Evolutionary conservation across 2,329 filamentous ascomycete genomes (phyloP).

Genomic region (Calonectria pseudoreteaudii): DNA sequence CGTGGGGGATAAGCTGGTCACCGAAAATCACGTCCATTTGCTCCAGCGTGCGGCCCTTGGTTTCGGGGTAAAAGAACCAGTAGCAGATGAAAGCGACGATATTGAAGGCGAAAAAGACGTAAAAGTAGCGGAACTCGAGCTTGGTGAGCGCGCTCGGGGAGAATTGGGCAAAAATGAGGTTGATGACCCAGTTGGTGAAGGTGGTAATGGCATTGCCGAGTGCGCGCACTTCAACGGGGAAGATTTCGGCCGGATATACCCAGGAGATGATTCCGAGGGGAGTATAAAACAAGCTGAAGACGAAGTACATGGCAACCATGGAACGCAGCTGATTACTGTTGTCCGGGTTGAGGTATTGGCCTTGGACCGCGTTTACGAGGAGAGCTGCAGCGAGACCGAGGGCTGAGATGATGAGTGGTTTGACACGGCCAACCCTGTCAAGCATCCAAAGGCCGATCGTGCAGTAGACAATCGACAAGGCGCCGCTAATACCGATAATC

Average conservation of each 20-base stretch:
- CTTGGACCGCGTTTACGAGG: slow-evolving; percentile 44
- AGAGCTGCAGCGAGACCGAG: slow-evolving; percentile 41
- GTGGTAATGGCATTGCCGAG: slow-evolving; percentile 45
- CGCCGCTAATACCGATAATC: slow-evolving; percentile 63
- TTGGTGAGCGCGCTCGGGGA: slow-evolving; percentile 56
- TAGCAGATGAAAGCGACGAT: slow-evolving; percentile 38
- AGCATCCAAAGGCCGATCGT: slow-evolving; percentile 58
- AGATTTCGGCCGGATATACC: slow-evolving; percentile 55
- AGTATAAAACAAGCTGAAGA: slow-evolving; percentile 47
- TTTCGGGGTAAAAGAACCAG: slow-evolving; percentile 29
- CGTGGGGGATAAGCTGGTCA: slow-evolving; percentile 29
- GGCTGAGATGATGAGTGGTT: slow-evolving; percentile 57
- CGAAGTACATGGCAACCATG: slow-evolving; percentile 49
- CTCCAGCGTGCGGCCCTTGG: slow-evolving; percentile 24
- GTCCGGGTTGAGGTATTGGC: slow-evolving; percentile 38
- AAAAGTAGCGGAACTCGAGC: slow-evolving; percentile 60
- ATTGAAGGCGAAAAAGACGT: slow-evolving; percentile 44
- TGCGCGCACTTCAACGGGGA: slow-evolving; percentile 49
- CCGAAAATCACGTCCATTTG: slow-evolving; percentile 29
- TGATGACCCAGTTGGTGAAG: slow-evolving; percentile 47
- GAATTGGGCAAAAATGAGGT: slow-evolving; percentile 61
- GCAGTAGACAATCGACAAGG: slow-evolving; percentile 61
- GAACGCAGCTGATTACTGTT: slow-evolving; percentile 43
- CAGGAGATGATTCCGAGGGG: slow-evolving; percentile 57
- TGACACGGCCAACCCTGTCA: slow-evolving; percentile 60